Percentiles rank a stretch among this genome's conserved stretches.
Conservation (phyloP, 2,329 filamentous ascomycete genomes). For the Penicillium sp. region DNA sequence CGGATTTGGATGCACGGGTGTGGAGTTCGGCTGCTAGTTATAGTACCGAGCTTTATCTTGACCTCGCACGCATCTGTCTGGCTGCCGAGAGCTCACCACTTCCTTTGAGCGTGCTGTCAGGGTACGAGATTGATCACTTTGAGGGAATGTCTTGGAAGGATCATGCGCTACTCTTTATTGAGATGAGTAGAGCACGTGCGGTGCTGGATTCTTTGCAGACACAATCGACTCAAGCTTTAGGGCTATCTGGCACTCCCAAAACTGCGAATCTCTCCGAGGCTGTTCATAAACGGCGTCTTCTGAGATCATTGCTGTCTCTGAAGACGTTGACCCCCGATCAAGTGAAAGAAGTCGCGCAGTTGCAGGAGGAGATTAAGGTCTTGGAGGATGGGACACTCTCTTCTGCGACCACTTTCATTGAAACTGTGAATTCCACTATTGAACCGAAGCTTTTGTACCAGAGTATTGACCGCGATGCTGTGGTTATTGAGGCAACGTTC, state of each 20-base stretch:
- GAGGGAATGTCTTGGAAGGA: conserved; percentile 20
- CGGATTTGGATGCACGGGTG: conserved; percentile 21
- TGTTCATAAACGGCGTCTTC: conserved; percentile 16
- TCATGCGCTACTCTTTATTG: conserved; percentile 25
- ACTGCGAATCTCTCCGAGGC: conserved; percentile 8
- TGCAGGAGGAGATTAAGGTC: conserved; percentile 11
- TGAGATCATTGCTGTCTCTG: conserved; percentile 13
- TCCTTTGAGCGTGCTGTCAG: conserved; percentile 7
- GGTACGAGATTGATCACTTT: conserved; percentile 18
- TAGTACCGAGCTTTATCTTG: conserved; percentile 16
- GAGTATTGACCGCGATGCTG: conserved; percentile 17
- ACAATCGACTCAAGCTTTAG: conserved; percentile 2
- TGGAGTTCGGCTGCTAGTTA: conserved; percentile 9
- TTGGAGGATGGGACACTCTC: conserved; percentile 16
- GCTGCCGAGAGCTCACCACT: background rate
- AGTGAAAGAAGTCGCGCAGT: conserved; percentile 9
- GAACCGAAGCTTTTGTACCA: conserved; percentile 15
- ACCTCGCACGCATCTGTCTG: conserved; percentile 19
- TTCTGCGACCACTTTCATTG: conserved; percentile 19
- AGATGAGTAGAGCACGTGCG: conserved; percentile 21
- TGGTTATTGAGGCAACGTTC: conserved; percentile 24
- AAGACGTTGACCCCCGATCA: conserved; percentile 11
- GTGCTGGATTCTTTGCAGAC: conserved; percentile 22
- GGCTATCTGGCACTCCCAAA: background rate
- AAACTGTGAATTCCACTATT: conserved; percentile 16